These are phyloP conservation scores for Pseudozyma pruni DNA, from an alignment of 1,284 basidiomycete species.

Conservation along the genomic window DNA sequence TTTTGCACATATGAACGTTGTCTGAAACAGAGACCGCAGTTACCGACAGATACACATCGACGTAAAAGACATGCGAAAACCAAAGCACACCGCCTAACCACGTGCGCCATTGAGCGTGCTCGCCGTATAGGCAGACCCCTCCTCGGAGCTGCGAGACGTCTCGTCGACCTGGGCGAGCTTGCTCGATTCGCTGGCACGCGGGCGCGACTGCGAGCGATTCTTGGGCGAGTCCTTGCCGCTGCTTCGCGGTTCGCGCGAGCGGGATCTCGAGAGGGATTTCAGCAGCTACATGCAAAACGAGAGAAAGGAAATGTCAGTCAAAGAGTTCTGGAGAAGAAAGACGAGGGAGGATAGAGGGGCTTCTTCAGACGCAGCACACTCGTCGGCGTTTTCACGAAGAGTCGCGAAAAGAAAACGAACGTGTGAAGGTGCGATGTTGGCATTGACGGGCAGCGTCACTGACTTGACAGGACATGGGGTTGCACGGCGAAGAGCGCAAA, in stretches of 20 bases:
- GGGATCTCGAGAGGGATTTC: constrained; percentile 59
- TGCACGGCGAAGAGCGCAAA: too few relatives aligned
- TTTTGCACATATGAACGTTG: too few relatives aligned
- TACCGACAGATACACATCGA: too few relatives aligned
- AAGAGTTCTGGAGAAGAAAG: neutral
- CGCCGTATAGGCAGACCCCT: constrained; percentile 23
- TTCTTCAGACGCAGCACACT: too few relatives aligned
- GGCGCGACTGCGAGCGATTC: constrained; percentile 35
- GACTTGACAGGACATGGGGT: too few relatives aligned
- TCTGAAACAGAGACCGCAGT: too few relatives aligned
- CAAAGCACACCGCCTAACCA: too few relatives aligned
- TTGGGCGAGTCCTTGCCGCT: constrained; percentile 45
- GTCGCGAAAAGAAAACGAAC: too few relatives aligned
- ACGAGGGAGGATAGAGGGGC: neutral
- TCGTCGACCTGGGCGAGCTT: constrained; percentile 58
- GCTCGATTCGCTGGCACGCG: constrained; percentile 39
- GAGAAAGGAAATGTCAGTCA: neutral
- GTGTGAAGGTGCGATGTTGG: too few relatives aligned
- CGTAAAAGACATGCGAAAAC: too few relatives aligned
- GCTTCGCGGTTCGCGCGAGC: constrained; percentile 58
- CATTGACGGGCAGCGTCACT: too few relatives aligned
- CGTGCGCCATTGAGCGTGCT: constrained; percentile 7
- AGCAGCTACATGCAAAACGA: constrained; percentile 29
- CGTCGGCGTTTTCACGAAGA: constrained; percentile 6
- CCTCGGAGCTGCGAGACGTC: constrained; percentile 36